Conservation (phyloP, 495 filamentous ascomycete species). For the Hypoxylon lenormandii region DNA sequence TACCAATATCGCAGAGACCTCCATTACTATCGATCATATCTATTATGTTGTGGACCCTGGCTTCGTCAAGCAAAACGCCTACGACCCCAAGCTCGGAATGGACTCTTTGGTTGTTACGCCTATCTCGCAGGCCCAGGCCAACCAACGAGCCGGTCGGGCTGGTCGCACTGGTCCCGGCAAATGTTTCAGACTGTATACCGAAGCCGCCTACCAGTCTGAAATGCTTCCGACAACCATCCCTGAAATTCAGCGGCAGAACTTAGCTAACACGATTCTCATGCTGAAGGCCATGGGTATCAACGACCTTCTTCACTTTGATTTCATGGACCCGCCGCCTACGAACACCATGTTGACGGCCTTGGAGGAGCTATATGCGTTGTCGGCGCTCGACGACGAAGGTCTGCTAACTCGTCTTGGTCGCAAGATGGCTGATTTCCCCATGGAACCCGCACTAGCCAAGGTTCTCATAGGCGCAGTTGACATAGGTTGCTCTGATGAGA, state of each 20-base stretch:
- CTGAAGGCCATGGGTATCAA: constrained; percentile 99
- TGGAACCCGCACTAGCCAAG: constrained; percentile 86
- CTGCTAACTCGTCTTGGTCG: constrained; percentile 90
- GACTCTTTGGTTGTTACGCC: constrained; percentile 94
- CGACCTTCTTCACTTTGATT: constrained; percentile 96
- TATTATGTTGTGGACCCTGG: constrained; percentile 98
- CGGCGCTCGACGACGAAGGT: constrained; percentile 94
- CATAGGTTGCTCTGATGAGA: constrained; percentile 89
- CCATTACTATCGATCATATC: constrained; percentile 96
- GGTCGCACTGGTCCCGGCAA: constrained; percentile 96
- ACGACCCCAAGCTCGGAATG: constrained; percentile 97
- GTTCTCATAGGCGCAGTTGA: constrained; percentile 88
- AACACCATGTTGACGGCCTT: constrained; percentile 97
- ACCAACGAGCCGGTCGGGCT: constrained; percentile 91
- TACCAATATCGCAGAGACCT: constrained; percentile 98
- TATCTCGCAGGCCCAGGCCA: constrained; percentile 95
- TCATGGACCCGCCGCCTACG: constrained; percentile 97
- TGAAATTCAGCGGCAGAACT: constrained; percentile 95
- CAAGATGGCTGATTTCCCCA: constrained; percentile 99
- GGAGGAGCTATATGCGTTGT: constrained; percentile 92
- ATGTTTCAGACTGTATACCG: constrained; percentile 95
- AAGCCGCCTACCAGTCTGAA: constrained; percentile 93
- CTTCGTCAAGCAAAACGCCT: constrained; percentile 97
- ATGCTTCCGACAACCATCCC: constrained; percentile 97
- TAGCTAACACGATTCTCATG: constrained; percentile 96